These are phyloP conservation scores for Ramaria rubella DNA, from an alignment of 768 basidiomycete species.

Conservation along the genomic window DNA sequence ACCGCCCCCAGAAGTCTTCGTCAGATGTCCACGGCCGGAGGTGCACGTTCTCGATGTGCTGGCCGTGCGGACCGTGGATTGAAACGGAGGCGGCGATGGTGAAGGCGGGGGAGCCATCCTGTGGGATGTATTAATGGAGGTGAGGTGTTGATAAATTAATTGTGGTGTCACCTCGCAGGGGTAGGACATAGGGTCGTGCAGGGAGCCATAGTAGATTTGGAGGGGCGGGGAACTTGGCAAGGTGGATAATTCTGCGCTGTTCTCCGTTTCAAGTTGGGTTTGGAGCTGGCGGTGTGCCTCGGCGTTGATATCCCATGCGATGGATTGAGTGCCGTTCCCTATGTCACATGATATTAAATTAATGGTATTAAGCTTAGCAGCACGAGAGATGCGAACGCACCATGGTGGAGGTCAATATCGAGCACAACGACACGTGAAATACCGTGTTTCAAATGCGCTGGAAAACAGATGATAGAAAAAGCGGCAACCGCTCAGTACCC, in stretches of 20 bases:
- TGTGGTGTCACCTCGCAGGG: slow-evolving; percentile 68
- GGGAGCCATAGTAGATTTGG: slow-evolving; percentile 78
- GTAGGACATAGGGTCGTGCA: slow-evolving; percentile 91
- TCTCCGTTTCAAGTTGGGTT: slow-evolving; percentile 52
- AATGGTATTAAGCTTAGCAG: background rate
- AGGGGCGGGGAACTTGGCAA: slow-evolving; percentile 36
- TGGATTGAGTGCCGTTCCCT: slow-evolving; percentile 94
- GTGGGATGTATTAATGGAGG: slow-evolving; percentile 9
- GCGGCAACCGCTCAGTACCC: background rate
- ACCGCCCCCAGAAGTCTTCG: slow-evolving; percentile 63
- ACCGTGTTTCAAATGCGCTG: slow-evolving; percentile 76
- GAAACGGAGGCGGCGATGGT: slow-evolving; percentile 85
- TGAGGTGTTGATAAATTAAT: background rate
- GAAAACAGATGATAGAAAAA: background rate
- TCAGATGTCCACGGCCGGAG: slow-evolving; percentile 66
- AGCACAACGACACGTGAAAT: slow-evolving; percentile 78
- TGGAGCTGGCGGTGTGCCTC: slow-evolving; percentile 70
- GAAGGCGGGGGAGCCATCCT: slow-evolving; percentile 76
- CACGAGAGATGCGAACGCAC: slow-evolving; percentile 28
- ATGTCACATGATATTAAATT: slow-evolving; percentile 5
- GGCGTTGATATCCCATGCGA: slow-evolving; percentile 88
- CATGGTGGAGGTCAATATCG: slow-evolving; percentile 91
- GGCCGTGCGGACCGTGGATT: slow-evolving; percentile 74
- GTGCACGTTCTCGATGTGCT: slow-evolving; percentile 84
- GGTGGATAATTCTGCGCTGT: slow-evolving; percentile 15